Base-by-base conservation (phyloP, 148 eudicot species). In the Vaccinium macrocarpon region DNA sequence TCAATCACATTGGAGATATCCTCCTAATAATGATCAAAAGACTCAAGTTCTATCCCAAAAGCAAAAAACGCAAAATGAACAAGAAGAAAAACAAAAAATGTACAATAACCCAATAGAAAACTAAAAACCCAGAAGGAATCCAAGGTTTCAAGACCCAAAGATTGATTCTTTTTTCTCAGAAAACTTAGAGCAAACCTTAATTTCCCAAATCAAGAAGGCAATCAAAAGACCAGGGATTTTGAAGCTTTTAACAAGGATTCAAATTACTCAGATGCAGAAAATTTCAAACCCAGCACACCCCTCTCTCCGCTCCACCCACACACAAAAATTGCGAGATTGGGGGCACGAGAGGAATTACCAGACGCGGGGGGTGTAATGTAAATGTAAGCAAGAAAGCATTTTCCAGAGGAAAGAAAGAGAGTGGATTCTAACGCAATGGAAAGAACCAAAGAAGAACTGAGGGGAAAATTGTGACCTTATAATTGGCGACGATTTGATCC, bases 401-500 rank as follows among this genome's bases (percentile, higher is more conserved):
- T 7, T 15, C 73, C 73, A 64, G 21, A 27, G 51, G 76, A 82
- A 75, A 77, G 62, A 56, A 71, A 50, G 83, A 59, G 76, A 70
- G 87, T 51, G 91, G 92, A 91, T 91, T 88, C 91, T 94, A 84
- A 88, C 92, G 92, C 93, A 85, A 77, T 23, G 87, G 92, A 90
- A 93, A 94, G 94, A 93, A 93, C 88, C 93, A 83, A 87, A 89
- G 88, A 85, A 49, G 81, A 87, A 92, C 68, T 9, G 81, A 78
- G 64, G 68, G 81, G 81, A 48, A 52, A 81, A 84, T 75, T 52
- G 89, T 68, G 86, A 86, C 83, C 73, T 91, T 92, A 87, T 85
- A 80, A 84, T 70, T 84, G 80, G 83, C 79, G 59, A 82, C 64
- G 38, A 79, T 80, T 19, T 29, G 23, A 70, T 62, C 21, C 29